Base-by-base conservation (phyloP, 1,284 basidiomycete species). In the Pseudomicrostroma phylloplanum region DNA sequence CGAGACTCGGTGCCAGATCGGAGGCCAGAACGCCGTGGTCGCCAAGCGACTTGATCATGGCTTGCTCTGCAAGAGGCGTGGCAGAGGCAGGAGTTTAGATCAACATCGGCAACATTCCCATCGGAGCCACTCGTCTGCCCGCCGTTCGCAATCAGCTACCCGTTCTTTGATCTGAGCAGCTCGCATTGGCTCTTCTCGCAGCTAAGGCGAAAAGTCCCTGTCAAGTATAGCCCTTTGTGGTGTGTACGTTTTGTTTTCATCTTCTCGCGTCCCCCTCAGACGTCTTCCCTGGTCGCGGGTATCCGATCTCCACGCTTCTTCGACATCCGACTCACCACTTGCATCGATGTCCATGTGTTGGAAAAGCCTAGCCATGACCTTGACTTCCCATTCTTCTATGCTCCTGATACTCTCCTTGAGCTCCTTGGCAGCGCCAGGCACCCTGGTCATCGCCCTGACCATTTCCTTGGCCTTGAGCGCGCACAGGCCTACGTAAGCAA, bases 261-360 rank as follows among this genome's bases (percentile, higher is more conserved):
- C 30, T 30, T 15, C 51, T 30, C 23, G 19, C 21, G 21, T 48
- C 15, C 21, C 43, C 43, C 21, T 48, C 12, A n/a, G 3, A 3
- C 12, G 43, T 48, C 3, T 21, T 6, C 51, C 13, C 6, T 54
- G 55, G 15, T 36, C 3, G 2, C 13, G 36, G n/a, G n/a, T n/a
- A 4, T n/a, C n/a, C 23, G 4, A 55, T 55, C 9, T 55, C n/a
- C n/a, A 25, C 30, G 30, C n/a, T 39, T 6, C 7, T 21, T 4
- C 53, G 15, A 25, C 9, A 21, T n/a, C 15, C 26, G 12, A 65
- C 68, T 60, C 60, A 68, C 69, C 76, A 39, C 64, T 60, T 13
- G 61, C 56, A 42, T 79, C 77, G 21, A 79, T 77, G 49, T 77
- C 77, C 69, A 79, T 76, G 61, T 79, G 77, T 63, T 78, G 74